A percentile compares a stretch with the other conserved stretches of the same genome.
Evolutionary conservation across 2,329 filamentous ascomycete genomes (phyloP).

Genomic region (Hypoxylon sp.): DNA sequence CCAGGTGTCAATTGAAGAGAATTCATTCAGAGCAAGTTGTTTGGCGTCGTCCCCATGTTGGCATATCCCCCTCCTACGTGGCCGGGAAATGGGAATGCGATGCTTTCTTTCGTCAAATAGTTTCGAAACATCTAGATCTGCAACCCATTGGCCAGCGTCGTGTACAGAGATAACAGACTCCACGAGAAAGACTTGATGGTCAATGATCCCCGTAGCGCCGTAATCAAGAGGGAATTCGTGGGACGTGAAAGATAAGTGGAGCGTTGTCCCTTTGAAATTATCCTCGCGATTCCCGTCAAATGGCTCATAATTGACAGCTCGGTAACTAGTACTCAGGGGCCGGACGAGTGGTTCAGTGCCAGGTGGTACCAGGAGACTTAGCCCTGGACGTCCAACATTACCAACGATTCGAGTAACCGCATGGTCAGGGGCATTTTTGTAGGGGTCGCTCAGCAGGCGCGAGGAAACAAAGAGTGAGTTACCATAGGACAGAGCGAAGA

Average conservation of each 20-base stretch:
- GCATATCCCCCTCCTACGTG: neutral
- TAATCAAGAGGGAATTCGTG: neutral
- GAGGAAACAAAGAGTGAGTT: conserved; percentile 5
- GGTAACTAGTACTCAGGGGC: conserved; percentile 15
- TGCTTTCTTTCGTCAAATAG: neutral
- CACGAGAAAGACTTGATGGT: neutral
- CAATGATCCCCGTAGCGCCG: neutral
- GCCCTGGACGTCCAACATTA: conserved; percentile 2
- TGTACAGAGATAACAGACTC: neutral
- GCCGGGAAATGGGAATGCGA: neutral
- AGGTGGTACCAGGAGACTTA: neutral
- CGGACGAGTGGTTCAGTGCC: conserved; percentile 17
- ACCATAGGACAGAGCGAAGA: conserved; percentile 1
- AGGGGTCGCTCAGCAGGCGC: conserved; percentile 6
- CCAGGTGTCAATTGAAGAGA: neutral
- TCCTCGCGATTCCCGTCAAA: conserved; percentile 25
- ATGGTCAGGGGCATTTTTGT: neutral
- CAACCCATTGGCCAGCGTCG: neutral
- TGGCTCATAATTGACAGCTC: conserved; percentile 19
- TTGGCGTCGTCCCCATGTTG: neutral
- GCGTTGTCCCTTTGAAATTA: conserved; percentile 23
- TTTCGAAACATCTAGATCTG: neutral
- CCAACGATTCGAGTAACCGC: neutral
- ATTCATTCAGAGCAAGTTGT: neutral
- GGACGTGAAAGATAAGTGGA: conserved; percentile 33